Base-by-base conservation (phyloP, 345 rosid species). In the Geranium rotundifolium region DNA sequence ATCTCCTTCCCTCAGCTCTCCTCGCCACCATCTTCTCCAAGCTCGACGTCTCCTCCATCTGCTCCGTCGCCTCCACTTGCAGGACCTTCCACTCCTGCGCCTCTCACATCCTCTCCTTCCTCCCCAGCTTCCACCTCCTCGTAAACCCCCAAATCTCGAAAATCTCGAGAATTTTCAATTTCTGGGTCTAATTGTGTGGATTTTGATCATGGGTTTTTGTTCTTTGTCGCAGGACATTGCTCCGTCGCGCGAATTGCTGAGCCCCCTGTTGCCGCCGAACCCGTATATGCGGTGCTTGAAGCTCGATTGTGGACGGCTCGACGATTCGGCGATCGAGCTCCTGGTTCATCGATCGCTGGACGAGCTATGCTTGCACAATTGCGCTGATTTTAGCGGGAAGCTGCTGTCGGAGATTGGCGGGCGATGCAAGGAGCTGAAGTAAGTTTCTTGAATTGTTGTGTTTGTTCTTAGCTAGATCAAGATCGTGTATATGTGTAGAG, bases 31-130 rank as follows among this genome's bases (percentile, higher is more conserved):
- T 89, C 56, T 77, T 92, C 84, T 67, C 86, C 19, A 87, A 87
- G 76, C 91, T 92, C 8, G 95, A 92, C 66, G 74, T 89, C 5
- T 79, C 82, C 41, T 84, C 96, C 64, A 82, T 92, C 69, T 85
- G 91, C 74, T 89, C 95, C 7, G 69, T 69, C 34, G 84, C 92
- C 13, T 78, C 95, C 46, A 92, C 95, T 6, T 84, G 88, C 79
- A 79, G 64, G 68, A 65, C 77, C 39, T 72, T 84, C 74, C 72
- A 73, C 34, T 61, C 75, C 20, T 85, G 86, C 29, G 88, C 80
- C 64, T 72, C 88, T 64, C 85, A 85, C 60, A 81, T 82, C 73
- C 82, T 92, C 69, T 80, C 89, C 15, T 92, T 85, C 80, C 66
- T 89, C 70, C 88, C 95, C 62, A 72, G 69, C 60, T 82, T 92